Evolutionary conservation across 768 basidiomycete species (phyloP).

Genomic region (Tylopilus sp.): DNA sequence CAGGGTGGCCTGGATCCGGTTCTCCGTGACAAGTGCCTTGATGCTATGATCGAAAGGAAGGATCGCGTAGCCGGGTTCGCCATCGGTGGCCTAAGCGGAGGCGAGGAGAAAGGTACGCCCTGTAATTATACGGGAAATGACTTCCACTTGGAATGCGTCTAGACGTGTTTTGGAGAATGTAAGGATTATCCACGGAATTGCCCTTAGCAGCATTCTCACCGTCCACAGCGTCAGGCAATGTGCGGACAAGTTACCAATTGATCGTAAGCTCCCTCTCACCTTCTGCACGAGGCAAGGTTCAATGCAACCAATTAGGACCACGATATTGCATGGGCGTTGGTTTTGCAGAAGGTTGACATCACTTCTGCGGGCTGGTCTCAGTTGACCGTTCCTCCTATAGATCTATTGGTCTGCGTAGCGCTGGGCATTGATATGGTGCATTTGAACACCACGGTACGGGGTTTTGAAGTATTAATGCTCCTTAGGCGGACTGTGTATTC

Average conservation of each 20-base stretch:
- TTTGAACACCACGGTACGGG: not conserved
- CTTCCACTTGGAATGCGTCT: constrained; percentile 1
- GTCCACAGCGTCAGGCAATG: constrained; percentile 72
- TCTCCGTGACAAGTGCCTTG: constrained; percentile 72
- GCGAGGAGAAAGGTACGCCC: constrained; percentile 79
- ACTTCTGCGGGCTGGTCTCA: not conserved
- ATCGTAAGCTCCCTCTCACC: constrained; percentile 47
- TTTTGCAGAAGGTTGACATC: constrained; percentile 74
- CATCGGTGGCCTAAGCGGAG: constrained; percentile 86
- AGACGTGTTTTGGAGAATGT: constrained; percentile 90
- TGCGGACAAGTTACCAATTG: constrained; percentile 70
- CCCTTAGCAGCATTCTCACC: constrained; percentile 9
- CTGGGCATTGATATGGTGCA: constrained; percentile 90
- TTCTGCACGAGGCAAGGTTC: not conserved
- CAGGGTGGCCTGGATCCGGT: constrained; percentile 78
- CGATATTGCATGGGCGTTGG: constrained; percentile 93
- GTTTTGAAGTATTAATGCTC: not conserved
- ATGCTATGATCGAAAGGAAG: constrained; percentile 77
- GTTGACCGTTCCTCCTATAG: constrained; percentile 34
- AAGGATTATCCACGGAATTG: constrained; percentile 21
- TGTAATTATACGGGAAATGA: constrained; percentile 5
- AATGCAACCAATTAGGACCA: constrained; percentile 51
- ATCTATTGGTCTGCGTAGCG: constrained; percentile 86
- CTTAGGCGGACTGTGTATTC: constrained; percentile 88
- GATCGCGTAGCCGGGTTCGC: constrained; percentile 85